These are phyloP conservation scores for Vachellia pachyceras DNA, from an alignment of 306 rosid species.

Conservation along the genomic window DNA sequence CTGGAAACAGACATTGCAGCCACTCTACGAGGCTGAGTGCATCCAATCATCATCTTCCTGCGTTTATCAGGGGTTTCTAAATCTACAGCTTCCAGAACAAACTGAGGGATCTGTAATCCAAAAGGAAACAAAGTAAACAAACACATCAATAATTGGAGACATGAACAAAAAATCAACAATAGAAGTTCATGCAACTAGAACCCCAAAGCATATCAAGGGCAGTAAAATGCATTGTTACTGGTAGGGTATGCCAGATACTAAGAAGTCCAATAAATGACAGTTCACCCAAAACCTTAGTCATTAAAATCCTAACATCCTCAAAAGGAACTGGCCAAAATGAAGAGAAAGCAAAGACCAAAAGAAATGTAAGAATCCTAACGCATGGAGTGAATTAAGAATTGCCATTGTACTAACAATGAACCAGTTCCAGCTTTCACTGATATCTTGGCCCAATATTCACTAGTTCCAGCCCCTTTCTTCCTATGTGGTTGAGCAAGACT, in stretches of 20 bases:
- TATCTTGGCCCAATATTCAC: not conserved
- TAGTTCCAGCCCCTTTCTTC: not conserved
- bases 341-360: not conserved
- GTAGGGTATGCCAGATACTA: not conserved
- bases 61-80: constrained; percentile 72
- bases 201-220: not conserved
- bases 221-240: not conserved
- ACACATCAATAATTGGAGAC: constrained; percentile 4
- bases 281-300: not conserved
- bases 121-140: not conserved
- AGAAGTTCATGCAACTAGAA: not conserved
- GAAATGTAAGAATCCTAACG: not conserved
- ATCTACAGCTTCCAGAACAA: constrained; percentile 88
- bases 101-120: constrained; percentile 80
- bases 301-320: not conserved
- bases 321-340: not conserved
- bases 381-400: not conserved
- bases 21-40: constrained; percentile 97
- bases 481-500: not conserved
- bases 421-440: not conserved
- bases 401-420: not conserved
- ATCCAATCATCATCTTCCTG: constrained; percentile 88
- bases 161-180: not conserved
- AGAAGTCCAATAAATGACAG: constrained; percentile 10
- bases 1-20: constrained; percentile 98